Base-by-base conservation (phyloP, 805 yeast genomes). In the Candida coquimbonensis region DNA sequence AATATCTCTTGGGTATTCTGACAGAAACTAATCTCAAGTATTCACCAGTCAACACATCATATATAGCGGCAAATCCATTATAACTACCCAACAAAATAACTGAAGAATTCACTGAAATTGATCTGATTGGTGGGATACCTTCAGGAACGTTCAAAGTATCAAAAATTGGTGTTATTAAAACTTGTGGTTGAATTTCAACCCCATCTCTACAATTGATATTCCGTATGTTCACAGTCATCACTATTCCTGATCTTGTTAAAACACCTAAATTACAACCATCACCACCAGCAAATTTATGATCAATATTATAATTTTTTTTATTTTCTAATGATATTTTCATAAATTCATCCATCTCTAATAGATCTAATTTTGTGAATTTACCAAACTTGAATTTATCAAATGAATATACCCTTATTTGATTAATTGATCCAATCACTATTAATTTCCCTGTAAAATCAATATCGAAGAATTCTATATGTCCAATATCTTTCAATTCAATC, bases 251-350 rank as follows among this genome's bases (percentile, higher is more conserved):
- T 3, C 31, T 43, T 0, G 56, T 46, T 3, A 50, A 31, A 2
- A 58, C n/a, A 2, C 53, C 61, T 12, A 59, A 21, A 36, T 58
- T 55, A 17, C 55, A 50, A 6, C 62, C 63, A 48, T 59, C 62
- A n/a, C 45, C 44, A 1, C 63, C 63, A 6, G 60, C 59, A 7
- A 57, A 26, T n/a, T 39, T 43, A 7, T 12, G 7, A 25, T 41
- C 43, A 13, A 31, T 27, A 27, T 27, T 27, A 27, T 27, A 9
- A 16, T 16, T 32, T 8, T 17, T 19, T 9, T 49, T 53, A 2
- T 39, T 31, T 37, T 59, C 63, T 13, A 57, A 4, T 5, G 53
- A 48, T 3, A 57, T 29, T 3, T 33, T 31, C 1, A 47, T 43
- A 27, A 59, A 48, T 5, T 32, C 34, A 31, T 50, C 58, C 3